Conservation (phyloP, 495 filamentous ascomycete genomes). For the Neurospora sp. region DNA sequence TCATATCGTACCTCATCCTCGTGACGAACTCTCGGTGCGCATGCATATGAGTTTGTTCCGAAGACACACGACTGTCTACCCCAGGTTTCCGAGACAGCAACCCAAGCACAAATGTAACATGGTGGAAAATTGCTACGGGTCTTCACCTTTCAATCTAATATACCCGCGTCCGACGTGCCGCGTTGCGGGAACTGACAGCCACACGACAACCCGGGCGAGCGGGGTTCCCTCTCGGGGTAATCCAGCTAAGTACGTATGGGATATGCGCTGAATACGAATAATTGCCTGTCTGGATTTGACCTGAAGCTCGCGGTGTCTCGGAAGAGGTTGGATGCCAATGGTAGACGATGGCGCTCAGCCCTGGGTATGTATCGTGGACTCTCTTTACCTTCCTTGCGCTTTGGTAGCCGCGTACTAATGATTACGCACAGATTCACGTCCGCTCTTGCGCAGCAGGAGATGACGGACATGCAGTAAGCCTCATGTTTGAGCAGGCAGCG, state of each 20-base stretch:
- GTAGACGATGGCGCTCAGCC: background rate
- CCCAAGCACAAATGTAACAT: background rate
- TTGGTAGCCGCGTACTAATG: background rate
- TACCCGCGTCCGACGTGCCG: background rate
- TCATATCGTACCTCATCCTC: background rate
- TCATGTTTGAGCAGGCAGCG: background rate
- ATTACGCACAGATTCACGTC: background rate
- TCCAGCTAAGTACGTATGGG: background rate
- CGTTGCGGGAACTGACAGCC: background rate
- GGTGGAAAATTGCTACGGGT: background rate
- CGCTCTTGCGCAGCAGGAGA: background rate
- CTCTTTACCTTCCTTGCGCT: background rate
- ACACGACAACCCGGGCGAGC: background rate
- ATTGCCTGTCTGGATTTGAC: background rate
- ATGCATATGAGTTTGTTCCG: background rate
- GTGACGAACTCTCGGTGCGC: background rate
- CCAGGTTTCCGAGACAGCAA: background rate
- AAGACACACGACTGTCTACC: background rate
- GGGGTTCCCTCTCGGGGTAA: background rate
- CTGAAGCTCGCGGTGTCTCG: background rate
- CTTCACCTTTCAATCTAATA: background rate
- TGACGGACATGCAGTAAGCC: background rate
- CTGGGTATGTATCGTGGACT: background rate
- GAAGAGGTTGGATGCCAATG: background rate
- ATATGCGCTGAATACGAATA: background rate